Percentiles rank a stretch among this genome's conserved stretches.
Evolutionary conservation across 2,329 filamentous ascomycete genomes (phyloP).

Genomic region (Colletotrichum somersetense): DNA sequence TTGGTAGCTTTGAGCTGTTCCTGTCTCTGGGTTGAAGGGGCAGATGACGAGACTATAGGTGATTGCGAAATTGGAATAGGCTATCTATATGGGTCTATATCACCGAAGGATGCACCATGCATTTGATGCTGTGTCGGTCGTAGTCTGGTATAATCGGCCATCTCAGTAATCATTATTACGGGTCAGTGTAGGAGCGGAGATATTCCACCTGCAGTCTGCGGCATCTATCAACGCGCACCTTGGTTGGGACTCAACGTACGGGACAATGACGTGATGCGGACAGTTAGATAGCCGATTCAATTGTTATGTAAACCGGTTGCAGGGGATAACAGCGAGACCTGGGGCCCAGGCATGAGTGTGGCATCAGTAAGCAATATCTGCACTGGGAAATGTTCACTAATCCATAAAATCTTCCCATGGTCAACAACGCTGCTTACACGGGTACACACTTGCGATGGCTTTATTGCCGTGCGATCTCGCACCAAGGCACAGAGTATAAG

Average conservation of each 20-base stretch:
- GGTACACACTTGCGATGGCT: neutral
- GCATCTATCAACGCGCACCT: neutral
- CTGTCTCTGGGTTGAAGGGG: neutral
- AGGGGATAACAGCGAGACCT: neutral
- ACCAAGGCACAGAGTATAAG: neutral
- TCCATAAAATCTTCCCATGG: neutral
- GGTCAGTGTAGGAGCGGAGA: neutral
- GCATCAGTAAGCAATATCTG: neutral
- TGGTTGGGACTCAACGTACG: neutral
- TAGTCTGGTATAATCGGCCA: neutral
- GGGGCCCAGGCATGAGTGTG: neutral
- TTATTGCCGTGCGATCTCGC: neutral
- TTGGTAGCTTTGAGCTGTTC: neutral
- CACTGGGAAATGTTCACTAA: neutral
- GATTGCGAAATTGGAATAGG: neutral
- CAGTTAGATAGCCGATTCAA: neutral
- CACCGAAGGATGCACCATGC: neutral
- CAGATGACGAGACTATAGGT: neutral
- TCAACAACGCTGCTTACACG: neutral
- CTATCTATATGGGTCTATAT: neutral
- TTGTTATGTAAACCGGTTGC: neutral
- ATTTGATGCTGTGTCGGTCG: neutral
- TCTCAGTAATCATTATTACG: neutral
- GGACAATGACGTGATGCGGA: neutral
- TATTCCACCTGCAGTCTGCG: neutral